These are phyloP conservation scores for Apiotrichum porosum DNA, from an alignment of 1,284 basidiomycete species.

Conservation along the genomic window DNA sequence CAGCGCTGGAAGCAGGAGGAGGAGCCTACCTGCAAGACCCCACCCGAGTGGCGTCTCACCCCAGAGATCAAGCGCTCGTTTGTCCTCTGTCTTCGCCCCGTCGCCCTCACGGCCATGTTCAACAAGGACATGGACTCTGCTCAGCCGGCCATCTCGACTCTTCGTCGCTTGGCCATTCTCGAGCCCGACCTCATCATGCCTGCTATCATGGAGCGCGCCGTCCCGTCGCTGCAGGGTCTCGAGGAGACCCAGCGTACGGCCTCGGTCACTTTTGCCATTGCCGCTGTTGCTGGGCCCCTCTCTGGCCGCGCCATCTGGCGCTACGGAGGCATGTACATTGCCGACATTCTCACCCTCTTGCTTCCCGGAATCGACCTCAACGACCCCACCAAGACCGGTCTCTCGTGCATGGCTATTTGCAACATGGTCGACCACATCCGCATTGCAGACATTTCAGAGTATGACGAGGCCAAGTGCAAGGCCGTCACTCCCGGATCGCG, in stretches of 20 bases:
- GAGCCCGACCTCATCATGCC: constrained; percentile 89
- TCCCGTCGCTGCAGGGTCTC: constrained; percentile 84
- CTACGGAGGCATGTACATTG: constrained; percentile 78
- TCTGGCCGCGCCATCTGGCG: constrained; percentile 69
- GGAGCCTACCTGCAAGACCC: constrained; percentile 72
- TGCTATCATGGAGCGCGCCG: constrained; percentile 84
- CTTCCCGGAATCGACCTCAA: constrained; percentile 71
- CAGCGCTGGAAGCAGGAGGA: constrained; percentile 81
- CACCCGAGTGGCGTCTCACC: constrained; percentile 67
- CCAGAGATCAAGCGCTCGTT: constrained; percentile 76
- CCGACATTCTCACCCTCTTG: constrained; percentile 83
- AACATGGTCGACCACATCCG: constrained; percentile 73
- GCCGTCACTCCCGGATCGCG: constrained; percentile 22
- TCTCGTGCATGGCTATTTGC: constrained; percentile 55
- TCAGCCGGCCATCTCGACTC: constrained; percentile 49
- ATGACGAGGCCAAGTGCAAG: constrained; percentile 19
- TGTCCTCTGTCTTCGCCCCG: constrained; percentile 75
- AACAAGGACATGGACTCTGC: constrained; percentile 63
- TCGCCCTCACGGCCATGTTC: constrained; percentile 91
- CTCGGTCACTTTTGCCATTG: constrained; percentile 82
- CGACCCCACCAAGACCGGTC: constrained; percentile 78
- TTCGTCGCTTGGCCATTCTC: constrained; percentile 60
- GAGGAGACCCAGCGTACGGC: constrained; percentile 92
- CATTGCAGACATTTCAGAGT: constrained; percentile 52
- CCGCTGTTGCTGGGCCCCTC: constrained; percentile 71